Percentiles rank a stretch among this genome's conserved stretches.
These are phyloP conservation scores for Jacaranda copaia DNA, from an alignment of 257 asterid genomes.

Conservation along the genomic window DNA sequence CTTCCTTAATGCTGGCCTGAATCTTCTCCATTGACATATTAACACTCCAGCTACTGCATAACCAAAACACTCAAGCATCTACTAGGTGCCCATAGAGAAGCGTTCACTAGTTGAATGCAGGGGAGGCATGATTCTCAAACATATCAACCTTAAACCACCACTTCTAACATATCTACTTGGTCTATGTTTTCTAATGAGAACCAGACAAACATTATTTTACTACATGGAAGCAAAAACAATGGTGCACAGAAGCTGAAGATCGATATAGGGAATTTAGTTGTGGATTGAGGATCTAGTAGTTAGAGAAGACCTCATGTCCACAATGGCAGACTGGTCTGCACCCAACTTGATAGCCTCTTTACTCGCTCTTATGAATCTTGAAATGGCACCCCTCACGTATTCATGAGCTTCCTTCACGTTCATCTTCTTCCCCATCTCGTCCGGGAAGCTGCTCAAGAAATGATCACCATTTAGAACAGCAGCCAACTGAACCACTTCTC, in stretches of 20 bases:
- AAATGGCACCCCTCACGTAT: slow-evolving; percentile 65
- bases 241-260: neutral
- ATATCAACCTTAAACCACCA: neutral
- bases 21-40: neutral
- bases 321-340: slow-evolving; percentile 71
- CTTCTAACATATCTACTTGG: neutral
- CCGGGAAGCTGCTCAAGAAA: slow-evolving; percentile 62
- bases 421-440: slow-evolving; percentile 65
- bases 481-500: slow-evolving; percentile 77
- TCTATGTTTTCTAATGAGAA: neutral
- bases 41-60: neutral
- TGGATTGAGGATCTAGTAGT: slow-evolving; percentile 69
- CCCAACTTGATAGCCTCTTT: slow-evolving; percentile 76
- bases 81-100: neutral
- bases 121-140: neutral
- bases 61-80: neutral
- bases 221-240: neutral
- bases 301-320: slow-evolving; percentile 81
- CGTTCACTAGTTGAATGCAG: neutral
- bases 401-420: slow-evolving; percentile 69
- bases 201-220: neutral
- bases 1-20: neutral
- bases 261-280: slow-evolving; percentile 24
- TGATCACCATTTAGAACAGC: slow-evolving; percentile 79
- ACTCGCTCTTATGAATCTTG: slow-evolving; percentile 80